Base-by-base conservation (phyloP, 352 stramenopile species). In the Phytopythium boreale region DNA sequence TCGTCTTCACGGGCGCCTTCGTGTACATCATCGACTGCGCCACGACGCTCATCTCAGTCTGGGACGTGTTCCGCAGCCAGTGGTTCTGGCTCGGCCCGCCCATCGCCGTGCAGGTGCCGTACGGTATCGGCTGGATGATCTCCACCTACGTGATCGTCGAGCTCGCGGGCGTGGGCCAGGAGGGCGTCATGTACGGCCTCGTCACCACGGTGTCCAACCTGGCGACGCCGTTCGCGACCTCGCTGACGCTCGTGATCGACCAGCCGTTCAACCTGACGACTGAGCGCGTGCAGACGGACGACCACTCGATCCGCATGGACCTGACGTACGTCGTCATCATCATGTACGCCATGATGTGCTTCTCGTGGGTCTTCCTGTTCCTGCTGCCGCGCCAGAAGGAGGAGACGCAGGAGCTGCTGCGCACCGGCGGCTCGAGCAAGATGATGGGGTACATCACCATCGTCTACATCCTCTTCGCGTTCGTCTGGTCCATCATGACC, bases 121-220 rank as follows among this genome's bases (percentile, higher is more conserved):
- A 65, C 47, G 76, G 72, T 26, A 62, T 81, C 5, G 55, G 66
- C 39, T 84, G 67, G 63, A 71, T 78, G 50, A 76, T 84, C 43
- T 77, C 68, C 15, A 75, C 65, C 59, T 84, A 78, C 39, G 68
- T 74, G n/a, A 74, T 72, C 14, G 72, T 81, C 14, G 76, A 84
- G 57, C 61, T 84, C 12, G 62, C 68, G 2, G 68, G 71, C 11
- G 69, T 76, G 12, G 76, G 76, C 57, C 79, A 80, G 26, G 76
- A 84, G 69, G 72, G 68, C 11, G 71, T 67, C 41, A 65, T 81
- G 31, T 79, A 76, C 63, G 71, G 76, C 20, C 64, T 84, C 22
- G 53, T 80, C n/a, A 78, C 71, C 6, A 72, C 72, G 12, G 72
- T 74, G 27, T 51, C 63, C 53, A 84, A 81, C 43, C 59, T 84